phyloP scores from a whole-genome alignment of 371 early-diverging fungal species.

The Mucor mucedo region DNA sequence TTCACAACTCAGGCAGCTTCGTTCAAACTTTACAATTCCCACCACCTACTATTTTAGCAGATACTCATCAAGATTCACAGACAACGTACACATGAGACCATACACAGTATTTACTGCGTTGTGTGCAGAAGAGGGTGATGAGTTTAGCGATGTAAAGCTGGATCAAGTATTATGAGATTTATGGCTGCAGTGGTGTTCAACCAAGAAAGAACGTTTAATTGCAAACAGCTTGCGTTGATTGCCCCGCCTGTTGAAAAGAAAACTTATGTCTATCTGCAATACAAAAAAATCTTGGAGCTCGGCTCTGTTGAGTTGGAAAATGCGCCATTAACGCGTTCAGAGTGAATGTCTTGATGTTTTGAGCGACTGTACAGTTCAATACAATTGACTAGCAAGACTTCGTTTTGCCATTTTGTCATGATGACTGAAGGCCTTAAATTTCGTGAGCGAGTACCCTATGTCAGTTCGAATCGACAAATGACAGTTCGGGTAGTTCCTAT shows the following conservation, averaged over 20 bases:
- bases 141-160: constrained; percentile 10
- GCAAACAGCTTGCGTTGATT: constrained; percentile 11
- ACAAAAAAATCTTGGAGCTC: constrained; percentile 10
- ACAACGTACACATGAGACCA: constrained; percentile 15
- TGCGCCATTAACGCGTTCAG: too few relatives aligned
- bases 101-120: constrained; percentile 16
- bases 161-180: constrained; percentile 18
- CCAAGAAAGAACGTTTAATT: constrained; percentile 13
- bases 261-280: constrained; percentile 11
- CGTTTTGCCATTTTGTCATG: too few relatives aligned
- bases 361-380: too few relatives aligned
- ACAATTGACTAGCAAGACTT: too few relatives aligned
- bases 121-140: constrained; percentile 15
- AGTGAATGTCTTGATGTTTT: too few relatives aligned
- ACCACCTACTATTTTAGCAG: constrained; percentile 8
- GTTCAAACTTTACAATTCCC: too few relatives aligned
- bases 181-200: constrained; percentile 15
- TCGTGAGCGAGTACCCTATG: too few relatives aligned
- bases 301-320: too few relatives aligned
- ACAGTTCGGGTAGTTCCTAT: too few relatives aligned
- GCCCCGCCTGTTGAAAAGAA: constrained; percentile 10
- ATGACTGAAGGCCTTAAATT: too few relatives aligned
- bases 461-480: too few relatives aligned
- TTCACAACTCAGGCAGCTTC: too few relatives aligned
- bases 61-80: constrained; percentile 18